phyloP scores from a whole-genome alignment of 441 rosid genomes.

The Hura crepitans region DNA sequence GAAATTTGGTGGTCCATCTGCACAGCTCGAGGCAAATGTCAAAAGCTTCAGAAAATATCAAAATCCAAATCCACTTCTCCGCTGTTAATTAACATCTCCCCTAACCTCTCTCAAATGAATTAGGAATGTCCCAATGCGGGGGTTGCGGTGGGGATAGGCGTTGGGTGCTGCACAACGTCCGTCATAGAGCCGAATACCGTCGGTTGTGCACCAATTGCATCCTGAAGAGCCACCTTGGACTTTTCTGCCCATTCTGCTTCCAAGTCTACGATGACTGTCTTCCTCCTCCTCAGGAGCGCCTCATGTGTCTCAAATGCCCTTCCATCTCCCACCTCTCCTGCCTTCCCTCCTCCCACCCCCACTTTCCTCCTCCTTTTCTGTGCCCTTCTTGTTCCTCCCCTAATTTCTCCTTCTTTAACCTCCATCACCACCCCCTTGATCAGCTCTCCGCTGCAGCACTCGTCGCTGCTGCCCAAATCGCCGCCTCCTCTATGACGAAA shows the following conservation, averaged over 20 bases:
- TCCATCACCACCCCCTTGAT: slow-evolving; percentile 24
- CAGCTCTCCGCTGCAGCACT: slow-evolving; percentile 45
- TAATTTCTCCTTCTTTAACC: slow-evolving; percentile 47
- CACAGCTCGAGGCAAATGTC: no score
- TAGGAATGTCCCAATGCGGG: slow-evolving; percentile 51
- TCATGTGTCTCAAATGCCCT: slow-evolving; percentile 56
- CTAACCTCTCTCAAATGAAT: no score
- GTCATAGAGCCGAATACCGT: slow-evolving; percentile 42
- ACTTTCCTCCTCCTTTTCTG: slow-evolving; percentile 38
- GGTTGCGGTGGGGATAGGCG: slow-evolving; percentile 40
- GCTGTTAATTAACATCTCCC: no score
- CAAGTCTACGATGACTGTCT: slow-evolving; percentile 32
- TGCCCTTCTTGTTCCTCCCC: slow-evolving; percentile 64
- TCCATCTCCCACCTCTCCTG: slow-evolving; percentile 56
- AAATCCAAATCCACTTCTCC: no score
- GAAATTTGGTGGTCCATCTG: no score
- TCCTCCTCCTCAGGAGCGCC: slow-evolving; percentile 31
- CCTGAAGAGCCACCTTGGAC: slow-evolving; percentile 47
- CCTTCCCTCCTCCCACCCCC: slow-evolving; percentile 26
- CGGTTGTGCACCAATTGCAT: slow-evolving; percentile 72
- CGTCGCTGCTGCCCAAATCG: slow-evolving; percentile 55
- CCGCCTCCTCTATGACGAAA: slow-evolving; percentile 41
- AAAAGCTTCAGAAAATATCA: no score
- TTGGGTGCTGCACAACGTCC: slow-evolving; percentile 51
- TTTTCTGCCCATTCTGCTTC: slow-evolving; percentile 66